Percentiles rank a stretch among this genome's conserved stretches.
These are phyloP conservation scores for Nissolia schottii DNA, from an alignment of 306 rosid species.

Conservation along the genomic window DNA sequence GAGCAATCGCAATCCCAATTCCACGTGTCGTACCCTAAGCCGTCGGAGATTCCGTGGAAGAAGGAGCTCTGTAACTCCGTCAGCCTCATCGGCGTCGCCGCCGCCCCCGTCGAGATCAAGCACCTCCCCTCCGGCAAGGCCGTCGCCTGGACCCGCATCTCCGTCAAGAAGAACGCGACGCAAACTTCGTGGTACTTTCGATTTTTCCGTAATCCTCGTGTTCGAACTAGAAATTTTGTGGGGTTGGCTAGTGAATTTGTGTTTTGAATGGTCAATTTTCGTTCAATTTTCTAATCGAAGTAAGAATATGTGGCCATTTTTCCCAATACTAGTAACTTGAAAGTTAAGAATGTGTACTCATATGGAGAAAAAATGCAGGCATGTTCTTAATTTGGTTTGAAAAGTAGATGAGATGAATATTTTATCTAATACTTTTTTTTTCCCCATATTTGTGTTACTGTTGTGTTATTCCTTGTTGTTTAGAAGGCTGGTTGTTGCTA, in stretches of 20 bases:
- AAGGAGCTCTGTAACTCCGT: slow-evolving; percentile 81
- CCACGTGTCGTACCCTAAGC: slow-evolving; percentile 47
- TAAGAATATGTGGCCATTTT: not conserved
- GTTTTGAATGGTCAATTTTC: not conserved
- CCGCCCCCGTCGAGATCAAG: slow-evolving; percentile 64
- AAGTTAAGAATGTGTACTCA: not conserved
- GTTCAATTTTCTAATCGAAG: not conserved
- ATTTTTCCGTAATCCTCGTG: not conserved
- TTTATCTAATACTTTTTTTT: too few relatives aligned
- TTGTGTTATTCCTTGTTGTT: not conserved
- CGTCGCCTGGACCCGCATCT: slow-evolving; percentile 78
- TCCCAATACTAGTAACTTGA: not conserved
- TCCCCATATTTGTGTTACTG: too few relatives aligned
- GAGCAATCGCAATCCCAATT: not conserved
- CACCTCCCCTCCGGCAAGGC: slow-evolving; percentile 74
- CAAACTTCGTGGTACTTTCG: slow-evolving; percentile 51
- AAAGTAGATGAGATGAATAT: too few relatives aligned
- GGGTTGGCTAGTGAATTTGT: not conserved
- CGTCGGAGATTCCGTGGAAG: slow-evolving; percentile 77
- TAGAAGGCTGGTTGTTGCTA: not conserved
- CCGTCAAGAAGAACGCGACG: slow-evolving; percentile 69
- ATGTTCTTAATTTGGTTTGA: too few relatives aligned
- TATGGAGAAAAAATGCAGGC: too few relatives aligned
- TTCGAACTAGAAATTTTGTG: not conserved
- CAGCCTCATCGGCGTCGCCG: slow-evolving; percentile 73